Evolutionary conservation across 345 rosid species (phyloP).

Genomic region (Euclidium syriacum): DNA sequence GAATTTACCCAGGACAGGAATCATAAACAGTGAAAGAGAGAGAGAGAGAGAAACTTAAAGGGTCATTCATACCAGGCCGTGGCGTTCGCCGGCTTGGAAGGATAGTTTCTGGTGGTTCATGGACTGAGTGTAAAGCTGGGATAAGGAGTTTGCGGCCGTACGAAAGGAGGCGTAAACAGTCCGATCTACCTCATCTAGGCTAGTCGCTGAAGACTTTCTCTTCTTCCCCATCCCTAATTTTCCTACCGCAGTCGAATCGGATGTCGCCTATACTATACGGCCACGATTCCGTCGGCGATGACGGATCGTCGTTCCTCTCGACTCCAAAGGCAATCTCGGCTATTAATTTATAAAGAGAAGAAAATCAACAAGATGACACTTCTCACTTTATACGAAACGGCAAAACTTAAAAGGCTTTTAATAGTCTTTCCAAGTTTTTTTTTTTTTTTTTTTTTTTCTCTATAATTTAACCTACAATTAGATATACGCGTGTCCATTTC

Average conservation of each 20-base stretch:
- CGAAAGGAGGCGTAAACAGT: slow-evolving; percentile 83
- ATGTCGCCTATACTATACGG: background rate
- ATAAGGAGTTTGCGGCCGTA: slow-evolving; percentile 82
- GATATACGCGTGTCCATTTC: too few species aligned
- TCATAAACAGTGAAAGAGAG: background rate
- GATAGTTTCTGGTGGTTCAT: slow-evolving; percentile 72
- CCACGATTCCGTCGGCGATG: slow-evolving; percentile 24
- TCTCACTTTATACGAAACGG: too few species aligned
- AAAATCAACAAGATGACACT: too few species aligned
- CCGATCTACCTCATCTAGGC: slow-evolving; percentile 98
- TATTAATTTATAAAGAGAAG: too few species aligned
- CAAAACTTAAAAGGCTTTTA: too few species aligned
- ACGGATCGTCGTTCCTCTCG: slow-evolving; percentile 21
- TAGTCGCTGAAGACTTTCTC: slow-evolving; percentile 77
- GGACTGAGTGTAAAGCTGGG: slow-evolving; percentile 84
- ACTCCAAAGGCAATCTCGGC: too few species aligned
- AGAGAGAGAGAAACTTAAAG: background rate
- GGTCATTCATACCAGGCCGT: slow-evolving; percentile 41
- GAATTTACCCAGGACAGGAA: background rate
- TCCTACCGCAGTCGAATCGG: slow-evolving; percentile 1
- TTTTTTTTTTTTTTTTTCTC: too few species aligned
- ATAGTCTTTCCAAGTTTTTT: too few species aligned
- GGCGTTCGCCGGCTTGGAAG: slow-evolving; percentile 74
- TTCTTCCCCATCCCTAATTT: slow-evolving; percentile 67
- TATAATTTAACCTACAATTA: too few species aligned